Evolutionary conservation across 2,329 filamentous ascomycete species (phyloP).

Genomic region (Paecilomyces dactylethromorphus): DNA sequence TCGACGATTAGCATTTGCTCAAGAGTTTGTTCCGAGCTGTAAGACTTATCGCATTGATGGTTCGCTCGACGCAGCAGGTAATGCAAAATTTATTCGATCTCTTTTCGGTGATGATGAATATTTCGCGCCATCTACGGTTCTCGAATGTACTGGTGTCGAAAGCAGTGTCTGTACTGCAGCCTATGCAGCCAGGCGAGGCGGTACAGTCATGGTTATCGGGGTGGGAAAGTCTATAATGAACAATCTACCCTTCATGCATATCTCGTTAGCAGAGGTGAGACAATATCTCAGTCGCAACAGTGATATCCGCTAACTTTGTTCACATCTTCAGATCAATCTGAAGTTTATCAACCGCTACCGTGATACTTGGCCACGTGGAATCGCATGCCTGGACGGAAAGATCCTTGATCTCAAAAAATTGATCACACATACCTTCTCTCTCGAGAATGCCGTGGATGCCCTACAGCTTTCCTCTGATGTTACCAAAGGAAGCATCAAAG

Average conservation of each 20-base stretch:
- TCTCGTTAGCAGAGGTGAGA: constrained; percentile 50
- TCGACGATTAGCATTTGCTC: constrained; percentile 51
- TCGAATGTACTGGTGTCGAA: constrained; percentile 63
- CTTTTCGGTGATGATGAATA: constrained; percentile 52
- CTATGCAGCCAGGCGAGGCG: constrained; percentile 52
- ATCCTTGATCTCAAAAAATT: constrained; percentile 57
- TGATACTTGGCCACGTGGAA: constrained; percentile 63
- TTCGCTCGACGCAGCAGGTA: constrained; percentile 41
- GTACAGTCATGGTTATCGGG: constrained; percentile 58
- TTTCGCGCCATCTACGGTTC: constrained; percentile 50
- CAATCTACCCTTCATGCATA: constrained; percentile 61
- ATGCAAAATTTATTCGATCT: constrained; percentile 47
- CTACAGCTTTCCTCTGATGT: constrained; percentile 48
- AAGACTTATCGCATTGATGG: constrained; percentile 49
- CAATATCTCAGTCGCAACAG: neutral
- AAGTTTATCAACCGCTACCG: constrained; percentile 66
- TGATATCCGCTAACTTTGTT: constrained; percentile 1
- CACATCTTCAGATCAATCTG: constrained; percentile 50
- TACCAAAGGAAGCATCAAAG: constrained; percentile 52
- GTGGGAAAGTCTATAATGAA: constrained; percentile 58
- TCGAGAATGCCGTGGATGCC: constrained; percentile 57
- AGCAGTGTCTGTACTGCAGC: constrained; percentile 55
- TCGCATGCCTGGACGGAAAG: constrained; percentile 53
- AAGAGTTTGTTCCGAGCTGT: constrained; percentile 49
- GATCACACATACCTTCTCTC: constrained; percentile 56